A percentile compares a stretch with the other conserved stretches of the same genome.
These are phyloP conservation scores for Tetradesmus obliquus DNA, from an alignment of 139 green algal species.

Conservation along the genomic window DNA sequence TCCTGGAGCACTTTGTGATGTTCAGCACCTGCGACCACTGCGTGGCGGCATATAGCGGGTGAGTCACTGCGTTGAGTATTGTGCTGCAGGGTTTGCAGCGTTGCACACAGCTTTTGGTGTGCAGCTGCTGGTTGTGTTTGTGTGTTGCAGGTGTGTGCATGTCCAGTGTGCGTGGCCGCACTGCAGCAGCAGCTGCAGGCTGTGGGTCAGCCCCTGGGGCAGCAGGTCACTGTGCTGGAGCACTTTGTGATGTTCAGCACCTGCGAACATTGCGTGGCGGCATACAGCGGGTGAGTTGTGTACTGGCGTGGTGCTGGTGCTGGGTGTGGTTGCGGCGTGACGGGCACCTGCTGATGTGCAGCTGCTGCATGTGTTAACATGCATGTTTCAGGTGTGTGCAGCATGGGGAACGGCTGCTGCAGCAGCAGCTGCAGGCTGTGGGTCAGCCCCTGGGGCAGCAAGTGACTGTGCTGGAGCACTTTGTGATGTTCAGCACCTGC, in stretches of 20 bases:
- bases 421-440: slow-evolving; percentile 7
- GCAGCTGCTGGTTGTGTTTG: too few relatives aligned
- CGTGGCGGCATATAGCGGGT: slow-evolving; percentile 49
- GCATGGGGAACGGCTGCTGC: neutral
- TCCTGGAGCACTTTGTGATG: slow-evolving; percentile 46
- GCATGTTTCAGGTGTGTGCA: too few relatives aligned
- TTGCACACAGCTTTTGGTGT: neutral
- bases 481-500: slow-evolving; percentile 46
- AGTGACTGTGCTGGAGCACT: slow-evolving; percentile 47
- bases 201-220: neutral
- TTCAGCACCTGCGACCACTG: slow-evolving; percentile 52
- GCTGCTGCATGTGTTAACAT: too few relatives aligned
- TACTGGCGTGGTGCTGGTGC: too few relatives aligned
- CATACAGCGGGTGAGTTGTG: too few relatives aligned
- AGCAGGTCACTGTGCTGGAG: slow-evolving; percentile 44
- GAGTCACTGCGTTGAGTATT: neutral
- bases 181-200: too few relatives aligned
- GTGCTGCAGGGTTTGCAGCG: neutral
- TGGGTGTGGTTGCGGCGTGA: too few relatives aligned
- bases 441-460: neutral
- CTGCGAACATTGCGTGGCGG: slow-evolving; percentile 58
- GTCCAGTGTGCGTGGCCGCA: neutral
- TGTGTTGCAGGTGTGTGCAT: too few relatives aligned
- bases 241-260: slow-evolving; percentile 44
- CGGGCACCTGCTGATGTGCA: too few relatives aligned